Evolutionary conservation across 768 basidiomycete genomes (phyloP), one percentile per base, ranked within the genome.

Genomic region (Paxillus involutus): DNA sequence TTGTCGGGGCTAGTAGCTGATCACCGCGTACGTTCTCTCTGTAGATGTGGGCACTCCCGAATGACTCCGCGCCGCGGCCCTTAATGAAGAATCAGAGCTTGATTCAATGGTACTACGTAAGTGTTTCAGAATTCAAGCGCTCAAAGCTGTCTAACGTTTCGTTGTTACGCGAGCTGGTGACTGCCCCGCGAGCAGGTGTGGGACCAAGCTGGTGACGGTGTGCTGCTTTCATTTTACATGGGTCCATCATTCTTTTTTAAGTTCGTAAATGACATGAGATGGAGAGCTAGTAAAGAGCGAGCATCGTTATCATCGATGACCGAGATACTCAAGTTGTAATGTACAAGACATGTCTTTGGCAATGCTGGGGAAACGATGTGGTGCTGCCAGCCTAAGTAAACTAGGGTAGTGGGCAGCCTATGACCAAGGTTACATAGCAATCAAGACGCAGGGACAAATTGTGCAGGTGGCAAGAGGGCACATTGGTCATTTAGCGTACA

Each of bases 401-500:
- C 21, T 21, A 21, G 57, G 57, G 39, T 51, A 52, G 47, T 39
- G 53, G 51, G 49, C 46, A 46, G 52, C 56, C 59, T 50, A 57
- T 60, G 57, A 65, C 60, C 59, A 60, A 53, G 26, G 57, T 47
- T 63, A 66, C 57, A 59, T 62, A 56, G 58, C 56, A 68, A 67
- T 60, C 59, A 67, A 64, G 51, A 55, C 52, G 45, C 37, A 43
- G 47, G 1, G 26, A 26, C 26, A 26, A 26, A 26, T 57, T 57
- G 49, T 66, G 60, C 55, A 51, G 49, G 26, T 26, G 26, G 26
- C 26, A 26, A 55, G 53, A n/a, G 36, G 36, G 26, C 36, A 21
- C 52, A 60, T 63, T 50, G 59, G 59, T 71, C 49, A 52, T 63
- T 69, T 71, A 69, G 63, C 54, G 65, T 69, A 69, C 68, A 69